phyloP scores from a whole-genome alignment of 176 grass and related monocot species.

The Paspalum notatum region DNA sequence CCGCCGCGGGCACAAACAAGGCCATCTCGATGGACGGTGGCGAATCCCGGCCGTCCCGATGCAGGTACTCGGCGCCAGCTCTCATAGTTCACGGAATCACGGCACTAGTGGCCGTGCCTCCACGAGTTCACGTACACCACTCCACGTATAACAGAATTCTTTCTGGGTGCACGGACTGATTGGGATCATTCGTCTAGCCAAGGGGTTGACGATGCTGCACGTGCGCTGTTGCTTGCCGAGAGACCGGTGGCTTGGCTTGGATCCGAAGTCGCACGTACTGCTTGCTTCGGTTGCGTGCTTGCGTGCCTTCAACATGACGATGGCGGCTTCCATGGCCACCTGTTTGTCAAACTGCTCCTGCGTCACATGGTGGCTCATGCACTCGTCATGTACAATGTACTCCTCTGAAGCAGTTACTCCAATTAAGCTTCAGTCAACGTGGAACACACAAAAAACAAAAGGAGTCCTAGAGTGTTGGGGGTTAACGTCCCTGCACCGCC shows the following conservation, averaged over 20 bases:
- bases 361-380: not conserved
- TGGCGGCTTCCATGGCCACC: not conserved
- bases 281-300: not conserved
- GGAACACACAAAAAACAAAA: not conserved
- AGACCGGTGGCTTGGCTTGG: not conserved
- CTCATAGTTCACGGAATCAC: not conserved
- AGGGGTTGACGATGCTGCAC: not conserved
- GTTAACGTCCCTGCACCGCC: not conserved
- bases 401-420: not conserved
- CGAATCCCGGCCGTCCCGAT: not conserved
- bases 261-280: not conserved
- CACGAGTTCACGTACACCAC: not conserved
- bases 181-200: not conserved
- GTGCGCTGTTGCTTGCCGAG: conserved; percentile 1
- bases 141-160: too few species aligned
- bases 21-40: too few species aligned
- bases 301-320: conserved; percentile 6
- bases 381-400: not conserved
- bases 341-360: not conserved
- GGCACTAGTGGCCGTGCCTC: not conserved
- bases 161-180: not conserved
- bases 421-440: not conserved
- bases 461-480: not conserved
- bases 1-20: too few species aligned
- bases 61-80: not conserved